Evolutionary conservation across 352 stramenopile genomes (phyloP).

Genomic region (Globisporangium uncinulatum): DNA sequence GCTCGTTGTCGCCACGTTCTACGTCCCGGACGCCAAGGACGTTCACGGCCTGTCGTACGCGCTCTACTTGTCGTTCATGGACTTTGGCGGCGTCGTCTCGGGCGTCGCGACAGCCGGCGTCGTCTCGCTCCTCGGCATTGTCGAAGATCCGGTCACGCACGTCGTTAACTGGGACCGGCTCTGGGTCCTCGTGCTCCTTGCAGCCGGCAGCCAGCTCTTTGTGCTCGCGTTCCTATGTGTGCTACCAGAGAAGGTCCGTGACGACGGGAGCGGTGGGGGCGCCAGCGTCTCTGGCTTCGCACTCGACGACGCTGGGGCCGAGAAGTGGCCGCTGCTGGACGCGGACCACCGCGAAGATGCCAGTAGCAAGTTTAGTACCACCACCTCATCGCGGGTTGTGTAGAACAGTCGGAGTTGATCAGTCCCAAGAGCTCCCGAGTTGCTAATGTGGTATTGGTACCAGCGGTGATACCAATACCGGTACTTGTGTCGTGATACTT

Average conservation of each 20-base stretch:
- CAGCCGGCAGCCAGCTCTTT: constrained; percentile 49
- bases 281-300: constrained; percentile 1
- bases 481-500: too few species aligned
- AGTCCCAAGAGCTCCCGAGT: too few species aligned
- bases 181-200: constrained; percentile 55
- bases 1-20: constrained; percentile 80
- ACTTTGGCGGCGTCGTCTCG: constrained; percentile 76
- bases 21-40: constrained; percentile 46
- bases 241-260: constrained; percentile 51
- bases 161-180: constrained; percentile 55
- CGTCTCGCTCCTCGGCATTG: constrained; percentile 53
- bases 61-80: constrained; percentile 80
- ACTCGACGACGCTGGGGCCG: constrained; percentile 14
- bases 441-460: too few species aligned
- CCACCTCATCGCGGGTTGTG: neutral
- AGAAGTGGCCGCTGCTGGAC: constrained; percentile 41
- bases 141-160: constrained; percentile 43
- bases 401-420: too few species aligned
- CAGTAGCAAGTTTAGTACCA: constrained; percentile 10
- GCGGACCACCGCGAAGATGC: constrained; percentile 5
- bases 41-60: constrained; percentile 76
- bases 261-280: constrained; percentile 11
- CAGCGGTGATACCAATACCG: too few species aligned
- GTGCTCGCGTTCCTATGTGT: constrained; percentile 67
- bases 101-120: constrained; percentile 51